Conservation (phyloP, 2,329 filamentous ascomycete genomes). For the Ophiocordyceps camponoti-floridani region DNA sequence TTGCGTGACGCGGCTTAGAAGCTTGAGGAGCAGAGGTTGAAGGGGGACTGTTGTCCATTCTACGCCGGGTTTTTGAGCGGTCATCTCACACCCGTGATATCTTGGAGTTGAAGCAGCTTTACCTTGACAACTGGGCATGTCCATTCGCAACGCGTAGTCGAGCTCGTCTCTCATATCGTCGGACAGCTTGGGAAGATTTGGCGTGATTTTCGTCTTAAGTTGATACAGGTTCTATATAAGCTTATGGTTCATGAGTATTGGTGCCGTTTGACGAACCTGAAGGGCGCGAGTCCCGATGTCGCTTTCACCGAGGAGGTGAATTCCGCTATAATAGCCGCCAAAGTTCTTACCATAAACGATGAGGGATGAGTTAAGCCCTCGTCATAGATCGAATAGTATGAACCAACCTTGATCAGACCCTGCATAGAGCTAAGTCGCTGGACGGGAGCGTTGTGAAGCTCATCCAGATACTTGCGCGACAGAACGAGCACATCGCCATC, state of each 20-base stretch:
- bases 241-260: not conserved
- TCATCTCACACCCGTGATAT: too few relatives aligned
- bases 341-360: conserved; percentile 2
- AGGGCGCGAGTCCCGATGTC: conserved; percentile 3
- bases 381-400: not conserved
- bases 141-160: conserved; percentile 1
- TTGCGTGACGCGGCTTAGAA: conserved; percentile 1
- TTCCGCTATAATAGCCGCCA: conserved; percentile 3
- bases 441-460: conserved; percentile 2
- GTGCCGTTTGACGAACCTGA: conserved; percentile 1
- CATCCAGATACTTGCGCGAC: conserved; percentile 3
- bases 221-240: too few relatives aligned
- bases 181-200: conserved; percentile 1
- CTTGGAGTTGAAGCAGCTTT: not conserved
- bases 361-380: not conserved
- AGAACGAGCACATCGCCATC: conserved; percentile 3
- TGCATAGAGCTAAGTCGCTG: conserved; percentile 2
- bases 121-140: conserved; percentile 3
- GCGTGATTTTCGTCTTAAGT: conserved; percentile 2
- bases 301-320: conserved; percentile 1
- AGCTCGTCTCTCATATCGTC: conserved; percentile 3
- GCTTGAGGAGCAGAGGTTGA: conserved; percentile 2
- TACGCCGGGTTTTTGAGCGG: not conserved
- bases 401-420: conserved; percentile 2
- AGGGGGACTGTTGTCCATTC: conserved; percentile 3